phyloP scores from a whole-genome alignment of 495 filamentous ascomycete genomes.

The Lasiosphaeriaceae sp. region DNA sequence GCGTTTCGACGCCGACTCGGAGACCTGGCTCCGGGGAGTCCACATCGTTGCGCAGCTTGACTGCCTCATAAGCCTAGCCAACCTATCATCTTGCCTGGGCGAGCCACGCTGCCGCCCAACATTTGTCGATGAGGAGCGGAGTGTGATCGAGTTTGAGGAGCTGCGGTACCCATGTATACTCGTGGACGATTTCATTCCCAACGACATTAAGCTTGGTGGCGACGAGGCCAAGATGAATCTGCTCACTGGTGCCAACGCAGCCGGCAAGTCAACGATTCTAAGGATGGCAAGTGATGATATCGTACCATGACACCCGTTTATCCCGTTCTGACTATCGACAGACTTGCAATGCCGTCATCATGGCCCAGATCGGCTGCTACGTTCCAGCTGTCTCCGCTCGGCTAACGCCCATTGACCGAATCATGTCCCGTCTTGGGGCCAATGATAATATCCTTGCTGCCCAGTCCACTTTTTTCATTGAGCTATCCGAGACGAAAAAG shows the following conservation, averaged over 20 bases:
- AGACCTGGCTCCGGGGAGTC: conserved; percentile 78
- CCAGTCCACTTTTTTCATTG: conserved; percentile 97
- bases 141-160: conserved; percentile 84
- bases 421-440: conserved; percentile 97
- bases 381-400: conserved; percentile 78
- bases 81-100: conserved; percentile 77
- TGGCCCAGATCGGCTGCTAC: conserved; percentile 96
- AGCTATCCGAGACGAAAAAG: conserved; percentile 96
- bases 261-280: conserved; percentile 96
- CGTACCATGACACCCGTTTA: conserved; percentile 12
- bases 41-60: conserved; percentile 88
- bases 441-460: conserved; percentile 99
- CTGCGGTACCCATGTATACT: conserved; percentile 93
- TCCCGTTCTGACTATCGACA: conserved; percentile 13
- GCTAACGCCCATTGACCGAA: conserved; percentile 88
- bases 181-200: conserved; percentile 94
- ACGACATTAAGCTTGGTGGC: conserved; percentile 87
- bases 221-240: conserved; percentile 77
- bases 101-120: conserved; percentile 81
- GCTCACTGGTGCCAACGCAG: conserved; percentile 94
- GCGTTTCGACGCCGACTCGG: conserved; percentile 83
- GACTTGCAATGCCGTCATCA: conserved; percentile 90
- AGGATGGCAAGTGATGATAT: conserved; percentile 67
- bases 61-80: conserved; percentile 89
- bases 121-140: conserved; percentile 80